These are phyloP conservation scores for Penicillium sp. DNA, from an alignment of 2,329 filamentous ascomycete species.

Conservation along the genomic window DNA sequence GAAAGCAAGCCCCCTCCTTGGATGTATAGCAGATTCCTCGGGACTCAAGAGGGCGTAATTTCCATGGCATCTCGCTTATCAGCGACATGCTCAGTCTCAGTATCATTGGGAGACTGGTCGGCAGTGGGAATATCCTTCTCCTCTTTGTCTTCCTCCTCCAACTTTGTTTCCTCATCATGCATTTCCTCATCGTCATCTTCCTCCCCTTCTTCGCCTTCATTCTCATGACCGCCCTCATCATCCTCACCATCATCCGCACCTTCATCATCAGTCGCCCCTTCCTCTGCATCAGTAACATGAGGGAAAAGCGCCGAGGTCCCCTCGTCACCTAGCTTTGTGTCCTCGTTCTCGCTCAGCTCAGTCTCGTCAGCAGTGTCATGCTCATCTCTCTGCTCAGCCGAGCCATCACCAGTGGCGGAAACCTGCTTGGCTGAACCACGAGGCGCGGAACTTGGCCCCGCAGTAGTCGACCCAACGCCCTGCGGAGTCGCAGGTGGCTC, in stretches of 20 bases:
- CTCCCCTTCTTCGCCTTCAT: conserved; percentile 11
- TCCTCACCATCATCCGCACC: conserved; percentile 17
- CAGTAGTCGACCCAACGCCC: conserved; percentile 8
- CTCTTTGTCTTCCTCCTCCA: conserved; percentile 8
- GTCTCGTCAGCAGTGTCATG: conserved; percentile 69
- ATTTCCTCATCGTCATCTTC: conserved; percentile 20
- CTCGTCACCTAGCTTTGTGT: conserved; percentile 35
- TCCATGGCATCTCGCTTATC: conserved; percentile 18
- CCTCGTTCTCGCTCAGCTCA: conserved; percentile 63
- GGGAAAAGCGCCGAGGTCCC: conserved; percentile 16
- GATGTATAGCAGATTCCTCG: background rate
- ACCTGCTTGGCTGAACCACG: conserved; percentile 12
- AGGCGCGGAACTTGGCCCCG: conserved; percentile 52
- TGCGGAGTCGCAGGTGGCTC: conserved; percentile 20
- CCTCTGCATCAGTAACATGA: conserved; percentile 25
- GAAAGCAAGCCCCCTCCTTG: background rate
- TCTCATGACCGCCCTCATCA: conserved; percentile 21
- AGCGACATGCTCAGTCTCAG: conserved; percentile 8
- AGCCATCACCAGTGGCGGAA: background rate
- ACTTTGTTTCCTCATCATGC: conserved; percentile 18
- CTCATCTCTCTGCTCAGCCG: conserved; percentile 28
- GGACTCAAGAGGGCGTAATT: conserved; percentile 10
- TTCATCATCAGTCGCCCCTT: conserved; percentile 22
- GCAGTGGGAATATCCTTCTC: background rate
- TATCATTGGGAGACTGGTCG: conserved; percentile 9